A percentile compares a stretch with the other conserved stretches of the same genome.
Evolutionary conservation across 345 rosid genomes (phyloP).

Genomic region (Combretum micranthum): DNA sequence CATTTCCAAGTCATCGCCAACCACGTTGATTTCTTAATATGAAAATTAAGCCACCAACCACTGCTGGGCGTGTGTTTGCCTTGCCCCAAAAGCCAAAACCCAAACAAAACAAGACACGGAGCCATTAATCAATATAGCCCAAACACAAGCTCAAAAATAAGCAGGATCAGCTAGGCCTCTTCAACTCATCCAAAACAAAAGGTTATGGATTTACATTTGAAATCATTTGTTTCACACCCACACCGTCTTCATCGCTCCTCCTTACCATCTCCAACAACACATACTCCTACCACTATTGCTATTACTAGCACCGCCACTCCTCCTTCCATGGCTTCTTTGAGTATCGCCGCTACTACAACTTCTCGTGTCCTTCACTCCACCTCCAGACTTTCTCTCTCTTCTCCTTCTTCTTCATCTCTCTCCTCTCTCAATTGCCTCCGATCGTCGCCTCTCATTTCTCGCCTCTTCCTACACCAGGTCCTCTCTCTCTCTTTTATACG

Average conservation of each 20-base stretch:
- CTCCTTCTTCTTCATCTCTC: constrained; percentile 19
- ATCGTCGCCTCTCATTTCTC: constrained; percentile 41
- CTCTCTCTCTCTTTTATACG: background rate
- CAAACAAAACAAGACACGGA: too few species aligned
- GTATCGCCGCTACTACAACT: constrained; percentile 50
- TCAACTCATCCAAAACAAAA: constrained; percentile 6
- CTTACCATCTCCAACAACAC: background rate
- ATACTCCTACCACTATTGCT: constrained; percentile 11
- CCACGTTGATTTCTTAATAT: too few species aligned
- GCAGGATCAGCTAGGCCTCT: background rate
- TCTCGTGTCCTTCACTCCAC: constrained; percentile 45
- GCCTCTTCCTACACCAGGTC: constrained; percentile 39
- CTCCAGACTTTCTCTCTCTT: constrained; percentile 27
- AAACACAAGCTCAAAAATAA: background rate
- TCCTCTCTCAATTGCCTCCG: constrained; percentile 39
- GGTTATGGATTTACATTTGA: background rate
- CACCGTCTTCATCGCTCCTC: background rate
- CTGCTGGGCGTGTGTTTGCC: too few species aligned
- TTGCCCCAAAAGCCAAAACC: too few species aligned
- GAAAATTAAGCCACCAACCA: too few species aligned
- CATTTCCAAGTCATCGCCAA: too few species aligned
- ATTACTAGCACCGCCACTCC: constrained; percentile 9
- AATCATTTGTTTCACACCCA: too few species aligned
- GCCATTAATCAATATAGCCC: too few species aligned
- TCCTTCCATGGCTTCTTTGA: constrained; percentile 28